Evolutionary conservation across 2,329 filamentous ascomycete genomes (phyloP).

Genomic region (Sphaceloma murrayae): DNA sequence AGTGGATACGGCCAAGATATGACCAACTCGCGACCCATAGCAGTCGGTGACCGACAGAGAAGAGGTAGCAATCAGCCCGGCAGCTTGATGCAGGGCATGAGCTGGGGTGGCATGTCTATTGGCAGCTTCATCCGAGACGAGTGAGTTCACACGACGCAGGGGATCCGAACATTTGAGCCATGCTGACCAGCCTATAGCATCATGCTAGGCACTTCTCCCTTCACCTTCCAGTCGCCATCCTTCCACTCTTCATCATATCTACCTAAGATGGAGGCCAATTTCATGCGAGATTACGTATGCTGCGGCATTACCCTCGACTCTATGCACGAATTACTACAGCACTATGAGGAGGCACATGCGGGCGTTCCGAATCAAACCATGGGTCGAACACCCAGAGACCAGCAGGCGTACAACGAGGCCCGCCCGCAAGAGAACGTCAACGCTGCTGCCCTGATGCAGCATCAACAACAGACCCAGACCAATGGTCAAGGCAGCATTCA

Average conservation of each 20-base stretch:
- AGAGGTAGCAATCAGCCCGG: constrained; percentile 50
- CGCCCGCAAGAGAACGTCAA: constrained; percentile 18
- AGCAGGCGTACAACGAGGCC: constrained; percentile 23
- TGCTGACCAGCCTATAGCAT: constrained; percentile 56
- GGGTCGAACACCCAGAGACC: constrained; percentile 31
- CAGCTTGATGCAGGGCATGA: constrained; percentile 69
- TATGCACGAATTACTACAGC: constrained; percentile 86
- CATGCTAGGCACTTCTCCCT: constrained; percentile 95
- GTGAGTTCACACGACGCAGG: constrained; percentile 55
- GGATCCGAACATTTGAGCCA: too few relatives aligned
- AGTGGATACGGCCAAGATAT: constrained; percentile 36
- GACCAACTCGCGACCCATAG: constrained; percentile 51
- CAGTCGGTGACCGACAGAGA: constrained; percentile 47
- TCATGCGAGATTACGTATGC: constrained; percentile 94
- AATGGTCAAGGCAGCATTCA: constrained; percentile 14
- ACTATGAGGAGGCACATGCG: constrained; percentile 92
- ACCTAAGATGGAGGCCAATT: constrained; percentile 91
- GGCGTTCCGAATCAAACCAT: constrained; percentile 40
- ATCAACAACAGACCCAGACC: constrained; percentile 16
- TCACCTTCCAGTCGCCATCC: constrained; percentile 75
- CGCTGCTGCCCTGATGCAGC: constrained; percentile 19
- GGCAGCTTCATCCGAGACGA: constrained; percentile 97
- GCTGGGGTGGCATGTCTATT: constrained; percentile 92
- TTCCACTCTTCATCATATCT: constrained; percentile 95
- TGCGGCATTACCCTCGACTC: constrained; percentile 84